A percentile compares a stretch with the other conserved stretches of the same genome.
phyloP scores from a whole-genome alignment of 345 rosid species.

The Lepidium sativum region DNA sequence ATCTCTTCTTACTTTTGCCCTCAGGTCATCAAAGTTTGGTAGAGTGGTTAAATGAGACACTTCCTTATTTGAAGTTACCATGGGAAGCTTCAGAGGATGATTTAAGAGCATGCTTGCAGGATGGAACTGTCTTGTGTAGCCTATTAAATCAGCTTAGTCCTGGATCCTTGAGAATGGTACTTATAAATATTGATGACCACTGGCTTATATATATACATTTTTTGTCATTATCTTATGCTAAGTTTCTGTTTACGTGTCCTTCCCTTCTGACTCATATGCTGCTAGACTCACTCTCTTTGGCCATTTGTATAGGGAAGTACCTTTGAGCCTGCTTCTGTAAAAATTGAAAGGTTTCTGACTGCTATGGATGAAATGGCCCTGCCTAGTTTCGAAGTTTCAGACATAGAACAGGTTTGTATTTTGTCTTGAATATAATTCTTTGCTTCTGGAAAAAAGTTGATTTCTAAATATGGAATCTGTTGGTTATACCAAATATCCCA shows the following conservation, averaged over 20 bases:
- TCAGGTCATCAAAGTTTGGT: conserved; percentile 45
- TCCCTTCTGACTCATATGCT: background rate
- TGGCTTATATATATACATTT: background rate
- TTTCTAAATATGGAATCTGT: background rate
- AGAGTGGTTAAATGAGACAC: conserved; percentile 57
- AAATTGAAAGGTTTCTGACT: conserved; percentile 51
- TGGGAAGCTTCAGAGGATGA: conserved; percentile 61
- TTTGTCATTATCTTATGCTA: background rate
- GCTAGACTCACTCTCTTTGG: conserved; percentile 5
- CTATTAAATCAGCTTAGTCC: conserved; percentile 57
- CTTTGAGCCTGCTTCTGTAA: conserved; percentile 32
- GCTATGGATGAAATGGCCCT: conserved; percentile 59
- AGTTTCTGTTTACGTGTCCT: too few relatives aligned
- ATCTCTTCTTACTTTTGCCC: background rate
- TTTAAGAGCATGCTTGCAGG: conserved; percentile 47
- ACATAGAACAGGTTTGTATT: conserved; percentile 67
- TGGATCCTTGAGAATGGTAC: conserved; percentile 40
- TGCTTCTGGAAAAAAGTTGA: background rate
- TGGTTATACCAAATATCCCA: background rate
- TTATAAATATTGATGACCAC: background rate
- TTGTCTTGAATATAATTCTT: background rate
- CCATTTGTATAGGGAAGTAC: conserved; percentile 40
- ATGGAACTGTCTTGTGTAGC: conserved; percentile 62
- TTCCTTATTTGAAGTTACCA: conserved; percentile 51
- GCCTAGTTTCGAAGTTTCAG: conserved; percentile 55